Conservation (phyloP, 495 filamentous ascomycete genomes). For the Lindgomyces ingoldianus region DNA sequence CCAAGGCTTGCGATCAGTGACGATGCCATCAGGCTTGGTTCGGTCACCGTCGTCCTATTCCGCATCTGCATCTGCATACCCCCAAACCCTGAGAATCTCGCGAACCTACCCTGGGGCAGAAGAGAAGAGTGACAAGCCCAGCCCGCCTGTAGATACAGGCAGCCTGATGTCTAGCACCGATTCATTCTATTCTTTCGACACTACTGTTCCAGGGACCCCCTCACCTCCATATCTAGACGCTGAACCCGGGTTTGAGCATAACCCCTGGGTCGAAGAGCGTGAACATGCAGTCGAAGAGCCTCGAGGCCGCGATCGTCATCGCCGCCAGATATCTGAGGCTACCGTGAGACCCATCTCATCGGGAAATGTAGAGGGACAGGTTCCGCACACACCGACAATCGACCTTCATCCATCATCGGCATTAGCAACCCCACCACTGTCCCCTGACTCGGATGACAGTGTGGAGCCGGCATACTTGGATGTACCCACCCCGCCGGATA, state of each 20-base stretch:
- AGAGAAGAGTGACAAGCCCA: neutral
- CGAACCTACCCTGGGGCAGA: too few relatives aligned
- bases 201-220: slow-evolving; percentile 50
- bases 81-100: too few relatives aligned
- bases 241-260: slow-evolving; percentile 12
- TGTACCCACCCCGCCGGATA: slow-evolving; percentile 52
- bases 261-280: slow-evolving; percentile 25
- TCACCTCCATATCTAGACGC: slow-evolving; percentile 51
- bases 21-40: slow-evolving; percentile 44
- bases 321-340: slow-evolving; percentile 48
- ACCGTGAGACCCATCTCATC: slow-evolving; percentile 45
- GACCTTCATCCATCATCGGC: slow-evolving; percentile 19
- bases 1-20: slow-evolving; percentile 45
- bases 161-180: slow-evolving; percentile 59
- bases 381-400: slow-evolving; percentile 10
- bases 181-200: slow-evolving; percentile 63
- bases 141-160: slow-evolving; percentile 39
- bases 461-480: slow-evolving; percentile 45
- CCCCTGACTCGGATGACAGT: slow-evolving; percentile 34
- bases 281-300: slow-evolving; percentile 6
- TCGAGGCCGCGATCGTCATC: slow-evolving; percentile 32
- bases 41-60: neutral
- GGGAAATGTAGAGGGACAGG: neutral
- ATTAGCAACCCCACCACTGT: slow-evolving; percentile 38
- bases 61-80: neutral